These are phyloP conservation scores for Cordia subcordata DNA, from an alignment of 257 asterid species.

Conservation along the genomic window DNA sequence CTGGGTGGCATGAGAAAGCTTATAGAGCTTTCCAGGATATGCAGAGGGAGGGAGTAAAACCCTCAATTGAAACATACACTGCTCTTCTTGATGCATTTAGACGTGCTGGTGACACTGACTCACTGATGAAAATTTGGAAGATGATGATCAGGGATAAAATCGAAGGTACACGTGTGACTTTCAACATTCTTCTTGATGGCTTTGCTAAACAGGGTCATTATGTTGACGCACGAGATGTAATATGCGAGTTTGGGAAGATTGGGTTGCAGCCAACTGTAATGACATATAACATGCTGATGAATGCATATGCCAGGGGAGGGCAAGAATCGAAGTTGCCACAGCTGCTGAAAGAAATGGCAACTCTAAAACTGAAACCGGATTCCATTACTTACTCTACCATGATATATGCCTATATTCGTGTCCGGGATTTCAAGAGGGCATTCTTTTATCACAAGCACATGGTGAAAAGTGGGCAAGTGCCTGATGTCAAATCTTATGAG, in stretches of 20 bases:
- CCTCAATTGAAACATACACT: constrained; percentile 83
- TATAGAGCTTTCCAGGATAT: constrained; percentile 57
- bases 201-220: constrained; percentile 83
- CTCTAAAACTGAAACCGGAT: constrained; percentile 71
- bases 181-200: constrained; percentile 81
- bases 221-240: constrained; percentile 74
- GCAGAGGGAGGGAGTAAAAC: constrained; percentile 66
- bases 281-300: constrained; percentile 92
- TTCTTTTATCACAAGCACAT: constrained; percentile 81
- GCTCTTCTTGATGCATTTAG: constrained; percentile 79
- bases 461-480: constrained; percentile 82
- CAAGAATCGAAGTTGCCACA: constrained; percentile 81
- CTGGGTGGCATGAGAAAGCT: constrained; percentile 90
- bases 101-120: constrained; percentile 83
- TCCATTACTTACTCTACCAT: constrained; percentile 81
- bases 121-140: constrained; percentile 79
- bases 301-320: constrained; percentile 89
- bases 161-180: constrained; percentile 69
- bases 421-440: constrained; percentile 86
- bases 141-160: constrained; percentile 61
- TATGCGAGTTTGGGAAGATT: constrained; percentile 73
- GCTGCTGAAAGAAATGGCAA: constrained; percentile 86
- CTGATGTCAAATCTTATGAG: constrained; percentile 68
- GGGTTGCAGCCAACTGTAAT: constrained; percentile 77
- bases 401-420: constrained; percentile 89